A percentile compares a stretch with the other conserved stretches of the same genome.
phyloP scores from a whole-genome alignment of 371 early-diverging fungal species.

The Saksenaea vasiformis region DNA sequence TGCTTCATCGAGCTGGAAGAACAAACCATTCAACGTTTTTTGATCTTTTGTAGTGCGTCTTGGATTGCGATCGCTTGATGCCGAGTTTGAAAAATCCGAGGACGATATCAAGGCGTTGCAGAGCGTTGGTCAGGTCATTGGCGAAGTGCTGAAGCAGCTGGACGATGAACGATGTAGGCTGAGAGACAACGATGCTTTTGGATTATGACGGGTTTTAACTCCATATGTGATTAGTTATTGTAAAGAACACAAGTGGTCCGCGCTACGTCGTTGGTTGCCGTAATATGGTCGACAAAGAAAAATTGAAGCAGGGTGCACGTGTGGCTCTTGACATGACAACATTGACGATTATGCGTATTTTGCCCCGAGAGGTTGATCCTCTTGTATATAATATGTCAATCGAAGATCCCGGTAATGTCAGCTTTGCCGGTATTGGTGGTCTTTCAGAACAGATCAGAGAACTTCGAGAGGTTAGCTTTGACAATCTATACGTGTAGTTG shows the following conservation, averaged over 20 bases:
- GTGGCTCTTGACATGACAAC: conserved; percentile 99
- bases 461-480: conserved; percentile 84
- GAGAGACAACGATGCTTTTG: neutral
- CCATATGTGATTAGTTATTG: conserved; percentile 75
- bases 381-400: conserved; percentile 99
- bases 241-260: conserved; percentile 98
- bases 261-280: conserved; percentile 99
- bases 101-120: conserved; percentile 98
- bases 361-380: conserved; percentile 99
- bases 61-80: conserved; percentile 81
- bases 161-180: conserved; percentile 94
- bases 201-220: neutral
- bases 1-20: neutral
- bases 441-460: conserved; percentile 98
- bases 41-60: conserved; percentile 75
- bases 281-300: conserved; percentile 90
- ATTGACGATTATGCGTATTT: conserved; percentile 98
- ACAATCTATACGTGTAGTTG: neutral
- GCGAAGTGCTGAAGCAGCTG: conserved; percentile 98
- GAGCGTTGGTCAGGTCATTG: conserved; percentile 99
- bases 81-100: conserved; percentile 95
- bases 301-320: conserved; percentile 93
- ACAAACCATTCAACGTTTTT: neutral
- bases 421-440: conserved; percentile 99
- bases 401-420: conserved; percentile 95